Evolutionary conservation across 2,329 filamentous ascomycete genomes (phyloP), one percentile per base, ranked within the genome.

Genomic region (Aspergillus arachidicola): DNA sequence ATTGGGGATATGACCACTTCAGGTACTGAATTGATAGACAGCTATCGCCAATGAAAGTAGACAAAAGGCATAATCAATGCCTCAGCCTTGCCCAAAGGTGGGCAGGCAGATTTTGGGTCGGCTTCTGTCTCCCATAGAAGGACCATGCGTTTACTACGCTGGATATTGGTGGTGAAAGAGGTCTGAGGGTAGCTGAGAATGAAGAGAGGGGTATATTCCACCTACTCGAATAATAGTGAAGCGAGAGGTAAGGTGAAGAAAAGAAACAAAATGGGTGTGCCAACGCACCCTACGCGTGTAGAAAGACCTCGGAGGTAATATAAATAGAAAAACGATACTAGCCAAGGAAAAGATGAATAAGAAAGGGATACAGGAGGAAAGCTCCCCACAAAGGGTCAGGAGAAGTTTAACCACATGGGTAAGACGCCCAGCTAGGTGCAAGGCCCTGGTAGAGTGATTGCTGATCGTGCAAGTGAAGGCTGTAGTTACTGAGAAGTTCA

Each of bases 401-500:
- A 43, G 36, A 23, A 14, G 48, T 58, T 46, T 64, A 70, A 46
- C 64, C 67, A 57, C 62, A 69, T 9, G 66, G 59, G 53, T 67
- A 71, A 38, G 51, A 55, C 3, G 57, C 32, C 69, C 72, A 74
- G 48, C 63, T 64, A 23, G 64, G 38, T 28, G 68, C 34, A 56
- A 68, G 57, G 50, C 55, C 43, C 7, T 62, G 50, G 54, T 65
- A 68, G 36, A 69, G 38, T 16, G 65, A 16, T 21, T 70, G 69
- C 11, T 67, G 62, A 16, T 72, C 73, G 19, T 69, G 67, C 7
- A 69, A 26, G 26, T 70, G 65, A 12, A 75, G 70, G 12, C 65
- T 66, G 57, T 72, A 75, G 28, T 72, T 69, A 16, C 61, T 59
- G 32, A 74, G 60, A 62, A 75, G 68, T 34, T 72, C 69, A 51